Conservation (phyloP, 192 early-diverging fungal genomes). For the Funneliformis geosporum region DNA sequence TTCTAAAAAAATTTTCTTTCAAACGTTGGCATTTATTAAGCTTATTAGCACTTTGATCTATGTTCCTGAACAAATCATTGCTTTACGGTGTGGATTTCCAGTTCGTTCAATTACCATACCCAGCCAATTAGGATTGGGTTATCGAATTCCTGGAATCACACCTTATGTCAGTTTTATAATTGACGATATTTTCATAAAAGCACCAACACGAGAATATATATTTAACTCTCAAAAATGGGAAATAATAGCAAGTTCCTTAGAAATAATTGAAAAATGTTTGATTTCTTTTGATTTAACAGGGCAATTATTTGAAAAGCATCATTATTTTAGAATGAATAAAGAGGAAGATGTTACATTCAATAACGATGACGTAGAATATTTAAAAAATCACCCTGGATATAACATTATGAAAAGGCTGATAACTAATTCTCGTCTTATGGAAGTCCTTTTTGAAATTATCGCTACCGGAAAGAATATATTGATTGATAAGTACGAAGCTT, state of each 20-base stretch:
- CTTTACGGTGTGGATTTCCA: constrained; percentile 42
- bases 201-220: constrained; percentile 65
- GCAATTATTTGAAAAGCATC: constrained; percentile 25
- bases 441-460: constrained; percentile 72
- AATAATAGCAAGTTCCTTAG: constrained; percentile 70
- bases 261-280: constrained; percentile 78
- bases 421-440: constrained; percentile 70
- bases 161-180: constrained; percentile 85
- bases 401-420: constrained; percentile 77
- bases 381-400: constrained; percentile 82
- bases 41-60: constrained; percentile 75
- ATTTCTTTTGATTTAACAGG: constrained; percentile 69
- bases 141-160: constrained; percentile 71
- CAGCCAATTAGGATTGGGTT: constrained; percentile 59
- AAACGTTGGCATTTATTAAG: constrained; percentile 81
- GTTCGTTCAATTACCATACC: constrained; percentile 54
- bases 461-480: constrained; percentile 60
- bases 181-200: constrained; percentile 83
- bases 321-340: constrained; percentile 24
- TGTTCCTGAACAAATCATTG: constrained; percentile 45
- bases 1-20: constrained; percentile 76
- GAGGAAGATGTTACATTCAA: not conserved
- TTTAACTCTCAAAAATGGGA: constrained; percentile 75
- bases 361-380: constrained; percentile 23
- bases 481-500: constrained; percentile 48